Evolutionary conservation across 2,329 filamentous ascomycete species (phyloP), one percentile per base, ranked within the genome.

Genomic region (Calonectria multiphialidica): DNA sequence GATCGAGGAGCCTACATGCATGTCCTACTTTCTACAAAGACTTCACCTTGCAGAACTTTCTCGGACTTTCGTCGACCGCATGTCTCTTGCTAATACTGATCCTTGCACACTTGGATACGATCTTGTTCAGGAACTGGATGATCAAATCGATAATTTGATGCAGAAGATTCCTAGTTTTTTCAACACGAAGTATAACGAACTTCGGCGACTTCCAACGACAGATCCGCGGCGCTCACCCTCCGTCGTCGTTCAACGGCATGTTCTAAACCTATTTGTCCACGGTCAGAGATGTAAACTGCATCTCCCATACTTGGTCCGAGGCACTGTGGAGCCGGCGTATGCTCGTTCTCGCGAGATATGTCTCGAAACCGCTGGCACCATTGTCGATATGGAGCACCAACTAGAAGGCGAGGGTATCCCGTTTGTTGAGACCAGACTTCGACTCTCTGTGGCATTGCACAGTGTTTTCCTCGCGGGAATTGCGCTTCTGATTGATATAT

Each of bases 21-120:
- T 84, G 66, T 84, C 83, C 1, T 84, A 82, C 62, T 82, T 84
- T 33, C 74, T 86, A 13, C 81, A 84, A 49, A 82, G 84, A 18
- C 78, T 83, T 63, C 82, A 80, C 5, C 77, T 87, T 0, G 81
- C 82, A 9, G 84, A 86, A 45, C 73, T 85, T 23, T 80, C 79
- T 66, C 84, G 83, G 10, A 73, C 76, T 5, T 80, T 84, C 13
- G 77, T 81, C 13, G 85, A 86, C 50, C 76, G 78, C 16, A 77
- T 77, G 16, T 79, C 79, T 8, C 72, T 80, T 18, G 72, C 73
- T 12, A 71, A 75, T 1, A 74, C 79, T 9, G 77, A 72, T 15
- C 71, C 75, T n/a, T 83, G 85, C 13, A 77, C 80, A 25, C 75
- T 79, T 4, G 74, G 81, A 30, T 83, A 84, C 45, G 73, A 79